Base-by-base conservation (phyloP, 495 filamentous ascomycete genomes). In the Bacidia gigantensis region DNA sequence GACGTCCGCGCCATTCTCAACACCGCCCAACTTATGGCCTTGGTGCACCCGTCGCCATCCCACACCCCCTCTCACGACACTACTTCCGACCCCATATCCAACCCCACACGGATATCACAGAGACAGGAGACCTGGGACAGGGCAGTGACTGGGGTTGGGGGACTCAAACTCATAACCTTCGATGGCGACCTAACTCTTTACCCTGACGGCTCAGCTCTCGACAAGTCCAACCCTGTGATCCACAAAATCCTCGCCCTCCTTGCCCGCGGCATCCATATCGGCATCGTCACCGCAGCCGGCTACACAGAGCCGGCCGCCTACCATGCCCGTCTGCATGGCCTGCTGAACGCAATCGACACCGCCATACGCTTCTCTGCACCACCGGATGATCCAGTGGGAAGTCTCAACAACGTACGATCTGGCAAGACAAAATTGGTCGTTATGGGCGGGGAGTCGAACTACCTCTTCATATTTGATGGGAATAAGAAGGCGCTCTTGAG, bases 161-260 rank as follows among this genome's bases (percentile, higher is more conserved):
- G 20, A 9, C 62, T 93, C 7, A 75, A 89, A 56, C 79, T 98
- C 2, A 80, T 94, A 45, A 98, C 92, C 12, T 97, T 98, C 60
- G 92, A 98, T 64, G 93, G 93, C 63, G 93, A 98, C 60, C 88
- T 98, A 11, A 98, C 93, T 3, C 78, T 98, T 35, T 97, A 97
- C 65, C 88, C 95, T 56, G 90, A 98, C 61, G 93, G 90, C 11
- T 71, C 87, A 58, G 86, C 78, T 55, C 73, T 98, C 40, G 79
- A 76, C 29, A 63, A 76, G 1, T 71, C 75, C 18, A 93, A 82
- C 65, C 83, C 86, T 0, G 83, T 94, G 11, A 87, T 97, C 51
- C 65, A 80, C 0, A 79, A 86, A 3, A 80, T 98, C 39, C 65
- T 95, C 12, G 71, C 73, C n/a, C 69, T 87, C 2, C 69, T 87